A percentile compares a stretch with the other conserved stretches of the same genome.
Conservation (phyloP, 176 grass and related monocot genomes). For the Tuctoria greenei region DNA sequence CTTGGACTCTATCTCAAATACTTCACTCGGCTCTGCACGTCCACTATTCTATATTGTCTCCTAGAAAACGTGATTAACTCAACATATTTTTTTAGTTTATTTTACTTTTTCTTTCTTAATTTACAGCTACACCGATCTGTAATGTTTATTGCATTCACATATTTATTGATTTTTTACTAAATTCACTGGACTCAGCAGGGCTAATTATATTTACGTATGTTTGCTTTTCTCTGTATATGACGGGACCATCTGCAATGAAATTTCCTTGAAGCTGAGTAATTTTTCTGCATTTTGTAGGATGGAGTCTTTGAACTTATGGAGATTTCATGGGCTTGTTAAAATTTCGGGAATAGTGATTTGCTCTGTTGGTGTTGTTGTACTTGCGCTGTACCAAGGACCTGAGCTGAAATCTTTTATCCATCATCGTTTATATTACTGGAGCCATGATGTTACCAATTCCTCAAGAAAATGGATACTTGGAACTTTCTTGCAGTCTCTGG, state of each 20-base stretch:
- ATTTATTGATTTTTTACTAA: neutral
- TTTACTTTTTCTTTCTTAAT: neutral
- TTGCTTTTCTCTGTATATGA: neutral
- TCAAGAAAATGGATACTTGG: constrained; percentile 47
- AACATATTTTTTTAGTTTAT: too few species aligned
- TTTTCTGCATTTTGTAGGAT: constrained; percentile 37
- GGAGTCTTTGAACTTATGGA: constrained; percentile 46
- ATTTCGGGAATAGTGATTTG: constrained; percentile 49
- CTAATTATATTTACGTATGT: neutral
- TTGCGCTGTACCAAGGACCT: constrained; percentile 53
- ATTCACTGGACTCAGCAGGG: too few species aligned
- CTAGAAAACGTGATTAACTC: too few species aligned
- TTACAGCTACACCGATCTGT: neutral
- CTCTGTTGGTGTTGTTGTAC: constrained; percentile 26
- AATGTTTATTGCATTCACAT: neutral
- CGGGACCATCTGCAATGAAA: neutral
- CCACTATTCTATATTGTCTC: too few species aligned
- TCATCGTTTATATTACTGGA: constrained; percentile 8
- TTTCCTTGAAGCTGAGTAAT: neutral
- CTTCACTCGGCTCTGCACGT: too few species aligned
- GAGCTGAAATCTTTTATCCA: constrained; percentile 46
- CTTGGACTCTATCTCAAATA: too few species aligned
- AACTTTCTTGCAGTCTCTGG: constrained; percentile 37
- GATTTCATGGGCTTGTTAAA: constrained; percentile 42
- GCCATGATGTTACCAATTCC: neutral